phyloP scores from a whole-genome alignment of 805 yeast species.

The Hanseniaspora vineae region DNA sequence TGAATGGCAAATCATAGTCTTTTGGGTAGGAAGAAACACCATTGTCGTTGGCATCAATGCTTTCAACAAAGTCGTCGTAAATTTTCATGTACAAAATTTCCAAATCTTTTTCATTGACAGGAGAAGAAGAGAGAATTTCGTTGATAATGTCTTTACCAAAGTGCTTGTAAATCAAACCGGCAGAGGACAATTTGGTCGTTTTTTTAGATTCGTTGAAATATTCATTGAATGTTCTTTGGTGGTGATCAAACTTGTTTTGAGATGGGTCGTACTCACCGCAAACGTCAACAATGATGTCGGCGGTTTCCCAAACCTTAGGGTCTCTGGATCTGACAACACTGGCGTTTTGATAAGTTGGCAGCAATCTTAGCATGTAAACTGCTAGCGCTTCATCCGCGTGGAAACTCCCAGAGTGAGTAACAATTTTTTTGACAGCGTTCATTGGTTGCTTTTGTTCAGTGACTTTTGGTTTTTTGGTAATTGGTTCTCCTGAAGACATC shows the following conservation, averaged over 20 bases:
- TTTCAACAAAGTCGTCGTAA: conserved; percentile 80
- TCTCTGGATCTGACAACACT: conserved; percentile 73
- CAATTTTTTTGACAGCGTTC: conserved; percentile 37
- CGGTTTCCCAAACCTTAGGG: conserved; percentile 65
- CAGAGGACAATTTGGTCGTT: conserved; percentile 74
- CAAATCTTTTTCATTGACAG: conserved; percentile 31
- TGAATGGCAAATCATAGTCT: conserved; percentile 46
- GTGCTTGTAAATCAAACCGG: conserved; percentile 86
- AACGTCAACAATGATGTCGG: conserved; percentile 92
- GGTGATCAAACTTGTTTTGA: conserved; percentile 82
- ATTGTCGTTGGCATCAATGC: conserved; percentile 92
- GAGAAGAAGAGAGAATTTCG: conserved; percentile 31
- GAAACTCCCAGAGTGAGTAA: conserved; percentile 88
- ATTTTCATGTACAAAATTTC: conserved; percentile 59
- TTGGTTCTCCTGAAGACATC: not conserved
- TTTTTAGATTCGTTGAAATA: conserved; percentile 41
- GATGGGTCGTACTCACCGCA: conserved; percentile 77
- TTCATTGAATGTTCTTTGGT: conserved; percentile 81
- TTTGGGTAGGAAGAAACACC: conserved; percentile 58
- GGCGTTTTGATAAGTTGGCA: conserved; percentile 59
- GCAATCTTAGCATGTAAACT: conserved; percentile 63
- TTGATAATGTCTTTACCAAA: conserved; percentile 59
- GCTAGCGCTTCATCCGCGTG: conserved; percentile 97
- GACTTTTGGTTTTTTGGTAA: not conserved
- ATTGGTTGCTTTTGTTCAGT: not conserved